Percentiles rank a stretch among this genome's conserved stretches.
phyloP scores from a whole-genome alignment of 2,329 filamentous ascomycete genomes.

The Epichloe sibirici region DNA sequence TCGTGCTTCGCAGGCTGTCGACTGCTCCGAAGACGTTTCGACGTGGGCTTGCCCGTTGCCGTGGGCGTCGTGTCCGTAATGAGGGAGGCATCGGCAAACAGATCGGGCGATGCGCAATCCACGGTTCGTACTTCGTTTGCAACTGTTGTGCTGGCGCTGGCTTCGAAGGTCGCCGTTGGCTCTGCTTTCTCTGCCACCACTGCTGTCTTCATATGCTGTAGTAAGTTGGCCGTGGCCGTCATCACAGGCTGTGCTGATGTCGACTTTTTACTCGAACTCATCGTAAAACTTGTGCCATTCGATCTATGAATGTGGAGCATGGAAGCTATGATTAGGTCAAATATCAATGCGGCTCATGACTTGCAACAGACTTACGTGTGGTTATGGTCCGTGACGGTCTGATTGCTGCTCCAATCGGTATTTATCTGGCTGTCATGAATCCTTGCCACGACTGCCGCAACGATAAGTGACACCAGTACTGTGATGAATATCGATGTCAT shows the following conservation, averaged over 20 bases:
- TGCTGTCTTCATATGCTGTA: not conserved
- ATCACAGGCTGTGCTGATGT: not conserved
- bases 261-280: not conserved
- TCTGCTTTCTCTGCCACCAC: not conserved
- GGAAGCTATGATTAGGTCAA: not conserved
- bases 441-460: constrained; percentile 13
- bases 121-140: not conserved
- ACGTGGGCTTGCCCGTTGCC: not conserved
- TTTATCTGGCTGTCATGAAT: constrained; percentile 7
- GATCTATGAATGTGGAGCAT: not conserved
- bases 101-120: not conserved
- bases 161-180: not conserved
- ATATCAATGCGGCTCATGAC: too few relatives aligned
- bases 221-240: not conserved
- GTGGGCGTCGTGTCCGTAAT: not conserved
- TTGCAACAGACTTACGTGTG: not conserved
- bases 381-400: not conserved
- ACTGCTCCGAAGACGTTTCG: not conserved
- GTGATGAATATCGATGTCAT: constrained; percentile 13
- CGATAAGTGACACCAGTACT: constrained; percentile 13
- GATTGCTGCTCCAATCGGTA: not conserved
- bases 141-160: not conserved
- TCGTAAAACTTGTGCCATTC: constrained; percentile 6
- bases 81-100: not conserved
- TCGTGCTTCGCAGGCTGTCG: not conserved